Base-by-base conservation (phyloP, 305 asterid species). In the Plantago rigida region DNA sequence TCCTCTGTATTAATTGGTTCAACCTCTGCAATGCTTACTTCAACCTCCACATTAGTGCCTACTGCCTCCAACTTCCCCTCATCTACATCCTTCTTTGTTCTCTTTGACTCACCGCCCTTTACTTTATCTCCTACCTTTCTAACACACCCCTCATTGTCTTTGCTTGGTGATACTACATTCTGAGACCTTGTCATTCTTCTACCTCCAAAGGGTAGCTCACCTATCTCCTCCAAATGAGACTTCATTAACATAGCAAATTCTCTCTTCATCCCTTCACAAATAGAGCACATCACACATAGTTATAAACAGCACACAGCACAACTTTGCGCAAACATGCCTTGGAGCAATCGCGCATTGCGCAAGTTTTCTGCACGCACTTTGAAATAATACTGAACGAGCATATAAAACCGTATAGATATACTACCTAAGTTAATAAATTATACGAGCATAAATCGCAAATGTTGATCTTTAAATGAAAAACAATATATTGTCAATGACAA, bases 61-160 rank as follows among this genome's bases (percentile, higher is more conserved):
- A 9, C 41, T 24, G 45, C 0, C 46, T 29, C 41, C 59, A 36
- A 34, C 60, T 4, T 31, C 64, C 14, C 71, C 68, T 56, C 76
- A 22, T 28, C 73, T 45, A 36, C 75, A n/a, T 59, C 74, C 44
- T 41, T 78, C 59, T 74, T 78, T 58, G 47, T 42, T 77, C 71
- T 81, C 51, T 47, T 47, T 47, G 51, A 11, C 51, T 47, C 22
- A n/a, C 17, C 9, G 9, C 7, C 17, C 22, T 3, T 17, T 13
- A 47, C 51, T 47, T 47, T 14, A 47, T 4, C 51, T 47, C 51
- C 51, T 47, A 47, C 13, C 14, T 14, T 47, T 1, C 12, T 3
- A 47, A 47, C 51, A 12, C 15, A 14, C 9, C 3, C 53, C 9
- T 14, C 53, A 48, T 13, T 9, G 9, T 22, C n/a, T 48, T 48